Base-by-base conservation (phyloP, 768 basidiomycete species). In the Hemileccinum impolitum region DNA sequence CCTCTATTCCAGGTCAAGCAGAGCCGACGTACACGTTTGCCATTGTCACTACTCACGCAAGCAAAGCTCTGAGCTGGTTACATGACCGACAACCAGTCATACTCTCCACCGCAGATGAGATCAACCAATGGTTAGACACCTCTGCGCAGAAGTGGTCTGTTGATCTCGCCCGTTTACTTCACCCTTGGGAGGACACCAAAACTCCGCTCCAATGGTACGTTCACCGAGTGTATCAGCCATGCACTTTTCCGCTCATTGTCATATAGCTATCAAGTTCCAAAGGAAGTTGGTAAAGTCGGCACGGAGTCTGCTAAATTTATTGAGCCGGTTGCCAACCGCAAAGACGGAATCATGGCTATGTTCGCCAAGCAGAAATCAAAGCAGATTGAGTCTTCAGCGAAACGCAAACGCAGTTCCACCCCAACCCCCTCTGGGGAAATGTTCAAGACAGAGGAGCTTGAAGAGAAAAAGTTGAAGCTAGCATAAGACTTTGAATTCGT, bases 71-170 rank as follows among this genome's bases (percentile, higher is more conserved):
- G 39, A 70, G 71, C 6, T 97, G 92, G 89, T 75, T 97, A n/a
- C 95, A 96, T 62, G 89, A 94, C 57, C 83, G 94, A 18, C 86
- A 88, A 55, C 88, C 88, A 7, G 90, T 93, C 38, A 84, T 97
- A 41, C 78, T 98, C 6, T 75, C 80, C 9, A 73, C 75, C 0
- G 62, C 72, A 30, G 76, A 78, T 3, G 84, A 87, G 1, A 71
- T 93, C 23, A 64, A 74, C 17, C 60, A 64, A 11, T 98, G 95
- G 95, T 77, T 98, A 13, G 87, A 94, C 67, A 85, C 87, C 2
- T 80, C 79, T 2, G 75, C 78, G 0, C 76, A 77, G 37, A 67
- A 64, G 3, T 95, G 88, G 92, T 78, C 75, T 15, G 61, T 74
- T 5, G 76, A 76, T 37, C 75, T 92, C 19, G 76, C 69, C 12